phyloP scores from a whole-genome alignment of 1,139 yeast species.

The Petasospora rhodanensis region DNA sequence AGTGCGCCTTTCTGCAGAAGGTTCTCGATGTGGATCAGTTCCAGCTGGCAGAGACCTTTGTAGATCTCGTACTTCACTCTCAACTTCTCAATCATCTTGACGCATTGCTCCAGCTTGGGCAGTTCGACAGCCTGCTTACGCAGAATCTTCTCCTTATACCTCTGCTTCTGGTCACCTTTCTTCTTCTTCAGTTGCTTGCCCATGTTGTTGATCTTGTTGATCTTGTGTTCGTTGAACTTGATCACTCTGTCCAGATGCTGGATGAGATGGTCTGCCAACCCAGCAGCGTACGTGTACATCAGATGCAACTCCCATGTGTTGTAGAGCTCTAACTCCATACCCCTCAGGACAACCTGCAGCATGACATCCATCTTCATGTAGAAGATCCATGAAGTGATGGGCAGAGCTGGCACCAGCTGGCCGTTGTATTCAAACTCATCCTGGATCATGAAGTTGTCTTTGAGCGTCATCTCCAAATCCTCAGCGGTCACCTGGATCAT shows the following conservation, averaged over 20 bases:
- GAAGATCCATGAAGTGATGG: slow-evolving; percentile 68
- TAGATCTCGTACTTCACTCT: slow-evolving; percentile 35
- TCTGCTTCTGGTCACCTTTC: slow-evolving; percentile 32
- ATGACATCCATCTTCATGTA: slow-evolving; percentile 61
- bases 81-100: slow-evolving; percentile 25
- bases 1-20: slow-evolving; percentile 36
- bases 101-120: slow-evolving; percentile 24
- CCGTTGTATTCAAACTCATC: slow-evolving; percentile 26
- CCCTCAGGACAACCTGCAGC: slow-evolving; percentile 68
- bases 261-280: slow-evolving; percentile 44
- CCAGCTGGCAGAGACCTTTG: slow-evolving; percentile 35
- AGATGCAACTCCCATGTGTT: slow-evolving; percentile 64
- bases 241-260: slow-evolving; percentile 49
- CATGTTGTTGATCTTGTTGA: slow-evolving; percentile 33
- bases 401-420: slow-evolving; percentile 34
- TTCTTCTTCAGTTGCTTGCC: slow-evolving; percentile 46
- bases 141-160: slow-evolving; percentile 26
- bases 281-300: slow-evolving; percentile 65
- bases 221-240: slow-evolving; percentile 37
- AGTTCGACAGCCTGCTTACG: slow-evolving; percentile 23
- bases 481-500: slow-evolving; percentile 70
- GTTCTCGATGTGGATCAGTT: slow-evolving; percentile 36
- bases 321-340: slow-evolving; percentile 74
- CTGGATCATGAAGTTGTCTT: slow-evolving; percentile 27
- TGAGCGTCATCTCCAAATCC: slow-evolving; percentile 42